Evolutionary conservation across 768 basidiomycete genomes (phyloP), one percentile per base, ranked within the genome.

Genomic region (Jaapia argillacea): DNA sequence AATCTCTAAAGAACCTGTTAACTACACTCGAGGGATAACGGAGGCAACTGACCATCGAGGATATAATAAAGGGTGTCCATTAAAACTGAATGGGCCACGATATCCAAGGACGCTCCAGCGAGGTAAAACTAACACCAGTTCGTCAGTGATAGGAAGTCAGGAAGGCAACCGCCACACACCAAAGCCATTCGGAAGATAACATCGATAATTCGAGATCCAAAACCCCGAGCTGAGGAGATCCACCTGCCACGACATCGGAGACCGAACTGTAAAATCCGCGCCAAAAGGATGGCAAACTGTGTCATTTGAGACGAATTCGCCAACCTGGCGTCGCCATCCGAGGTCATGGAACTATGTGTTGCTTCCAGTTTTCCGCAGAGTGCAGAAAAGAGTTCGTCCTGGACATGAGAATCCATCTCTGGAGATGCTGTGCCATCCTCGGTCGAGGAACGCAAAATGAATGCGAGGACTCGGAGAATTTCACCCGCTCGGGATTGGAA

Each of bases 61-160:
- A 85, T 60, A 54, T 79, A 84, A 51, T 77, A 76, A 1, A 85
- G 61, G 3, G 86, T 88, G 62, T 90, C 86, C 20, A 86, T 58
- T 24, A 88, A 60, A 35, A 87, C 56, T 0, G 81, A 71, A 60
- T 79, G 87, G 36, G 73, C 64, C 35, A 78, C 66, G 2, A 73
- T 58, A 52, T 83, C 75, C 6, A 76, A 58, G 41, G 68, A 62
- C 33, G 65, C 61, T n/a, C 78, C 75, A 4, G 70, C 60, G 10
- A 72, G 74, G 45, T 77, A 72, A 16, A 71, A 57, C 83, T 86
- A 48, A 4, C n/a, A n/a, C n/a, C n/a, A n/a, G n/a, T n/a, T n/a
- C n/a, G n/a, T n/a, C n/a, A n/a, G n/a, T 18, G 43, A 42, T 27
- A 16, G 7, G 20, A 16, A 45, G 14, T n/a, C 22, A 16, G 23